Percentiles rank a stretch among this genome's conserved stretches.
These are phyloP conservation scores for Aegilops umbellulata DNA, from an alignment of 176 grass and related monocot genomes.

Conservation along the genomic window DNA sequence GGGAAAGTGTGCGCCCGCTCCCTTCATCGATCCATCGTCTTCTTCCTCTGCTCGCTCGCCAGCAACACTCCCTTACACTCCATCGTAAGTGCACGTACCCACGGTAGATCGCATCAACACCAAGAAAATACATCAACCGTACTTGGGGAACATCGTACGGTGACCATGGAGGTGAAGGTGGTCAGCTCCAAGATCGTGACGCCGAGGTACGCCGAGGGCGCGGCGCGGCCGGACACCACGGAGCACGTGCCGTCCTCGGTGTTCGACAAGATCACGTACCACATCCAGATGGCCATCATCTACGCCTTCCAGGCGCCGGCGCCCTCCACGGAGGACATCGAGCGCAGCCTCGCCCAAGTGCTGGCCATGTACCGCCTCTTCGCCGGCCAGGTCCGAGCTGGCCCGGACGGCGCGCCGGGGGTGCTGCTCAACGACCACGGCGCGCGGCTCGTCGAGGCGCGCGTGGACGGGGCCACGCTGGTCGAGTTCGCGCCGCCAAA, in stretches of 20 bases:
- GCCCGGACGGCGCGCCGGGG: neutral
- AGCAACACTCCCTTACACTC: no score
- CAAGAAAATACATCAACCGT: neutral
- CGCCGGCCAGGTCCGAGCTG: slow-evolving; percentile 30
- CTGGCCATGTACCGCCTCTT: slow-evolving; percentile 42
- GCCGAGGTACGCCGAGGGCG: slow-evolving; percentile 39
- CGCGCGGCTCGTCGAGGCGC: slow-evolving; percentile 45
- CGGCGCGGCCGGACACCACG: neutral
- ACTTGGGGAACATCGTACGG: neutral
- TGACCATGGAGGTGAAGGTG: slow-evolving; percentile 57
- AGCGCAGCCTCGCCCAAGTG: slow-evolving; percentile 36
- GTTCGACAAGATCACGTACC: slow-evolving; percentile 52
- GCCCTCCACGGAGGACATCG: slow-evolving; percentile 38
- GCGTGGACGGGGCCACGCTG: slow-evolving; percentile 20
- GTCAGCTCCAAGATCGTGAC: slow-evolving; percentile 47
- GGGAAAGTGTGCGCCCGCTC: neutral
- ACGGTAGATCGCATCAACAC: neutral
- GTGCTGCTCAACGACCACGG: slow-evolving; percentile 57
- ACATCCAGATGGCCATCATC: slow-evolving; percentile 60
- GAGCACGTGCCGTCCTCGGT: slow-evolving; percentile 41
- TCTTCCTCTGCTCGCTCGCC: neutral
- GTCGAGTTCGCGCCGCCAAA: slow-evolving; percentile 22
- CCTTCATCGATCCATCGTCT: neutral
- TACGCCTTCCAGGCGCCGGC: slow-evolving; percentile 59
- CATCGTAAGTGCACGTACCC: no score